Evolutionary conservation across 192 early-diverging fungal genomes (phyloP), one percentile per base, ranked within the genome.

Genomic region (Rhizophagus sp.): DNA sequence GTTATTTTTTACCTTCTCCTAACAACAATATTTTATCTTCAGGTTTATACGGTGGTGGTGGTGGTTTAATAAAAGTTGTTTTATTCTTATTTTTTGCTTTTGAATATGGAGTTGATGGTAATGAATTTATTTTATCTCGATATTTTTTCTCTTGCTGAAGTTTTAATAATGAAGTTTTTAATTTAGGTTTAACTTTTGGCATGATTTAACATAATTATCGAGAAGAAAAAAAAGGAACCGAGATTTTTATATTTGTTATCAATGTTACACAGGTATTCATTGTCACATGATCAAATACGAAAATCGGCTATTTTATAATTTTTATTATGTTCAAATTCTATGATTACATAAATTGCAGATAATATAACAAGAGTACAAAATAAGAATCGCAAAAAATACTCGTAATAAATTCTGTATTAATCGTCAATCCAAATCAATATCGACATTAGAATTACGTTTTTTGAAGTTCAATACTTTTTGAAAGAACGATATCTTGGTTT

Each of bases 11-110:
- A 78, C 76, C 95, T 86, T 97, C 95, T 62, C 95, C 95, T 4
- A 97, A 81, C 4, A 97, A 85, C 7, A 97, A 81, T 41, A 96
- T 92, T 17, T 80, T 82, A 81, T 95, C 89, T 19, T 84, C 71
- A 22, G 81, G 79, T 10, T 76, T 81, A 83, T 91, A 94, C 4
- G 90, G 91, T 15, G 79, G 79, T 41, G 85, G 82, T 24, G 76
- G 57, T 52, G 36, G 65, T 44, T 69, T 78, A 44, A 63, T 25
- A 50, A 30, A 24, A 34, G 19, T 69, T 13, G 22, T 4, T 3
- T 19, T 68, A 36, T 33, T 25, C 24, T 24, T 41, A n/a, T 10
- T 4, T 36, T 78, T 68, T 49, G 36, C 4, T 68, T 65, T 68
- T 68, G 33, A 9, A 24, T 78, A 34, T n/a, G 63, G 27, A 0